Evolutionary conservation across 2,329 filamentous ascomycete genomes (phyloP).

Genomic region (Aspergillus tamarii): DNA sequence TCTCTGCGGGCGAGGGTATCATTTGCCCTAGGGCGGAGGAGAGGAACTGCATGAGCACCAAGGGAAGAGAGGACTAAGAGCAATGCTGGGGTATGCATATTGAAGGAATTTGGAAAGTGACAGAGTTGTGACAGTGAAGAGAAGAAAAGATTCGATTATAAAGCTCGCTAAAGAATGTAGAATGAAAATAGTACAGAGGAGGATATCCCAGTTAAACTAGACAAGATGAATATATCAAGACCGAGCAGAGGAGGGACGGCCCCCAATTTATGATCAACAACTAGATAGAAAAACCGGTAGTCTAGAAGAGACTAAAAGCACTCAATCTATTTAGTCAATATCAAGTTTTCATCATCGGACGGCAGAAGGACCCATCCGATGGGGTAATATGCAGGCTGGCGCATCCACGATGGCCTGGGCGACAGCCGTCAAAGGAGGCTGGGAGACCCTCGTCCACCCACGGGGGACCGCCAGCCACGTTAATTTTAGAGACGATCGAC

Average conservation of each 20-base stretch:
- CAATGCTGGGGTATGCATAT: constrained; percentile 35
- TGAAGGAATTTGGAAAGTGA: not conserved
- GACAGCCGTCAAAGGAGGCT: constrained; percentile 27
- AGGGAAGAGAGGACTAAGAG: constrained; percentile 34
- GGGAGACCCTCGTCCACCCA: constrained; percentile 16
- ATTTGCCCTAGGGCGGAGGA: constrained; percentile 24
- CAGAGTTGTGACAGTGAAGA: not conserved
- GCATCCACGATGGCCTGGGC: constrained; percentile 18
- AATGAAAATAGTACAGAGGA: not conserved
- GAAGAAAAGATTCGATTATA: not conserved
- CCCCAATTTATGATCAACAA: constrained; percentile 14
- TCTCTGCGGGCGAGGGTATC: constrained; percentile 31
- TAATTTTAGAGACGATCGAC: constrained; percentile 13
- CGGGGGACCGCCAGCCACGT: constrained; percentile 21
- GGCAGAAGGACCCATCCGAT: constrained; percentile 18
- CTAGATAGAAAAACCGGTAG: not conserved
- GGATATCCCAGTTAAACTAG: not conserved
- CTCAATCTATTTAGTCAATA: not conserved
- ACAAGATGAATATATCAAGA: not conserved
- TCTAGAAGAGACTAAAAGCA: constrained; percentile 5
- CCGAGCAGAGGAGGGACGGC: not conserved
- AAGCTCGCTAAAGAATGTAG: not conserved
- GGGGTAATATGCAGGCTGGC: constrained; percentile 23
- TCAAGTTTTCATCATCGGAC: constrained; percentile 21
- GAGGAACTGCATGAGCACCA: constrained; percentile 32